Evolutionary conservation across 1,139 yeast genomes (phyloP).

Genomic region (Lodderomyces theae): DNA sequence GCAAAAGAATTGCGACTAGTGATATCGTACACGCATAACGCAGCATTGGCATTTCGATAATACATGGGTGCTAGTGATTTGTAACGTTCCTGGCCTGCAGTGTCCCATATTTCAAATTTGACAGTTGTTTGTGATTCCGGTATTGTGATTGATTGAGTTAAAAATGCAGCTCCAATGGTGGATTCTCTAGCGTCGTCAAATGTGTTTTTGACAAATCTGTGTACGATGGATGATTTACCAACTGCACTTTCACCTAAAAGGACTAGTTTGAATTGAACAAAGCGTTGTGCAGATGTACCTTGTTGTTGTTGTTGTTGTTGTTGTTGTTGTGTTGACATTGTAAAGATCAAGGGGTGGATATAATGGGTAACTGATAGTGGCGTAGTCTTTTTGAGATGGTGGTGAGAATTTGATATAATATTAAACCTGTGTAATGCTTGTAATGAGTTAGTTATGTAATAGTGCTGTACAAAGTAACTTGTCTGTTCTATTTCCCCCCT

Average conservation of each 20-base stretch:
- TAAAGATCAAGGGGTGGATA: too few species aligned
- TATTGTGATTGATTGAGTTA: conserved; percentile 75
- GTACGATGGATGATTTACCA: conserved; percentile 48
- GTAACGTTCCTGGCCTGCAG: conserved; percentile 52
- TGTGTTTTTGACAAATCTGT: conserved; percentile 59
- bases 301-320: too few species aligned
- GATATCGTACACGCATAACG: conserved; percentile 36
- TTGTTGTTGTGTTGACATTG: conserved; percentile 8
- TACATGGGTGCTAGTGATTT: conserved; percentile 50
- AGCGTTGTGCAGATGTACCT: conserved; percentile 12
- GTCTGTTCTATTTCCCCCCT: too few species aligned
- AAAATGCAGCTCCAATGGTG: conserved; percentile 95
- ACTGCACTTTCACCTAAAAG: conserved; percentile 50
- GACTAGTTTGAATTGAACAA: conserved; percentile 47
- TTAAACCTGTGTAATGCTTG: too few species aligned
- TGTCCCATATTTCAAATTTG: conserved; percentile 50
- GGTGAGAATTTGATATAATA: too few species aligned
- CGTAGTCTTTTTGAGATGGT: too few species aligned
- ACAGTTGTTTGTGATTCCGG: conserved; percentile 37
- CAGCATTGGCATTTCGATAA: conserved; percentile 44
- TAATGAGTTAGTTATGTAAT: too few species aligned
- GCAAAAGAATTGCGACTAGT: conserved; percentile 59
- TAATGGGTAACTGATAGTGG: too few species aligned
- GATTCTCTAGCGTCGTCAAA: conserved; percentile 94
- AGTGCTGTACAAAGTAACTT: too few species aligned